Evolutionary conservation across 2,329 filamentous ascomycete genomes (phyloP), one percentile per base, ranked within the genome.

Genomic region (Colletotrichum musicola): DNA sequence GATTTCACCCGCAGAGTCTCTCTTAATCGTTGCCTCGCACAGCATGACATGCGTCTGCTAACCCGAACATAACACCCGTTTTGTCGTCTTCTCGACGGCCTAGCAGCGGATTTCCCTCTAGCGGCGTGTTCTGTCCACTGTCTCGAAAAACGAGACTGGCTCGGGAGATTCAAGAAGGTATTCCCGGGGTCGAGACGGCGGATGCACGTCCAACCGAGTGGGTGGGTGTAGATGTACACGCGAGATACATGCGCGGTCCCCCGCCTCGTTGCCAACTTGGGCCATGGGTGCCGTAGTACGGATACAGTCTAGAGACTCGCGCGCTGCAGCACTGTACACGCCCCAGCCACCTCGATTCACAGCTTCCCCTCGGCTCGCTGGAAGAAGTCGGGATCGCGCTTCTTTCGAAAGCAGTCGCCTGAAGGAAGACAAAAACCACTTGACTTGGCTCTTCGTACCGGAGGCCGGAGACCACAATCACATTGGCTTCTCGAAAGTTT

Each of bases 181-280:
- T 60, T 69, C 40, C 35, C 27, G 44, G 46, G 44, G 13, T 49
- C 20, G 13, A 44, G 42, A 47, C 38, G 44, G 50, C n/a, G 50
- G 54, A 44, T 53, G 63, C 53, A 57, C 10, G 53, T 49, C 27
- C 53, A 53, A 40, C 20, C 38, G 65, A 63, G 68, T 54, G 57
- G 46, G 22, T 67, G 22, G 53, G 18, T 62, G 35, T 57, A 51
- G 53, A 9, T 35, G 57, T 62, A 68, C 50, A 42, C 14, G 25
- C n/a, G 51, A 53, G 44, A 67, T 69, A 66, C 57, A 60, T 68
- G 40, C 55, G 20, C 50, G 18, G 14, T 57, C 44, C 57, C 49
- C 64, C 67, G 30, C 47, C 67, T 54, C 51, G 46, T 57, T 69
- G 53, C 25, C 62, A 51, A 50, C 35, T 65, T 56, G 50, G 62